Evolutionary conservation across 345 rosid genomes (phyloP), one percentile per base, ranked within the genome.

Genomic region (Bruguiera gymnorhiza): DNA sequence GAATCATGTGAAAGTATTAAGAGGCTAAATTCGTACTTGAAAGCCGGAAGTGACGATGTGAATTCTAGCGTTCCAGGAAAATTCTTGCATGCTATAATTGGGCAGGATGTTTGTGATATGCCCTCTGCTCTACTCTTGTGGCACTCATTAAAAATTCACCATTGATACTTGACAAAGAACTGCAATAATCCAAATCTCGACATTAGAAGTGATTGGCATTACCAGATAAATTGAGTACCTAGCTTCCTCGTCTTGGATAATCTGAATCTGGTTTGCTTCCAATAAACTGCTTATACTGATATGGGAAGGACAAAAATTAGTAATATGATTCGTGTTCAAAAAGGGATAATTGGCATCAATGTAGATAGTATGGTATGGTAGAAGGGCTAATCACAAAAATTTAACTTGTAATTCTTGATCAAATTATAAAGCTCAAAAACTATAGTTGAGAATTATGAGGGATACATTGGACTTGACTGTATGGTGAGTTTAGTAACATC

Each of bases 31-130:
- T 37, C 32, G 19, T 86, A 76, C 70, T 71, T 88, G 70, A 85
- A 83, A 70, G 75, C 83, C 24, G 76, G 79, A 73, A 80, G 76
- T 79, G 80, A 80, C 20, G 86, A 86, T 66, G 86, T 82, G 16
- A 78, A 72, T 59, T 82, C 78, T 53, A 89, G 90, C 63, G 84
- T 80, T 67, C 88, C 90, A 5, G 87, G 93, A 78, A 83, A 68
- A 74, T 86, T 86, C 80, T 73, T 88, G 79, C 88, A 79, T 73
- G 85, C 73, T 61, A 83, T 88, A 36, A 70, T 86, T 62, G 87
- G 82, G 39, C 80, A 75, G 66, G 86, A 83, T 76, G 70, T 66
- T 62, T 64, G 69, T 59, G 87, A 90, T 84, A 82, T 65, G 46
- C 48, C 46, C 56, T 51, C 48, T 43, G 15, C n/a, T 66, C 60